A percentile compares a stretch with the other conserved stretches of the same genome.
Conservation (phyloP, 169 alveolate species). For the Plasmodium cynomolgi region DNA sequence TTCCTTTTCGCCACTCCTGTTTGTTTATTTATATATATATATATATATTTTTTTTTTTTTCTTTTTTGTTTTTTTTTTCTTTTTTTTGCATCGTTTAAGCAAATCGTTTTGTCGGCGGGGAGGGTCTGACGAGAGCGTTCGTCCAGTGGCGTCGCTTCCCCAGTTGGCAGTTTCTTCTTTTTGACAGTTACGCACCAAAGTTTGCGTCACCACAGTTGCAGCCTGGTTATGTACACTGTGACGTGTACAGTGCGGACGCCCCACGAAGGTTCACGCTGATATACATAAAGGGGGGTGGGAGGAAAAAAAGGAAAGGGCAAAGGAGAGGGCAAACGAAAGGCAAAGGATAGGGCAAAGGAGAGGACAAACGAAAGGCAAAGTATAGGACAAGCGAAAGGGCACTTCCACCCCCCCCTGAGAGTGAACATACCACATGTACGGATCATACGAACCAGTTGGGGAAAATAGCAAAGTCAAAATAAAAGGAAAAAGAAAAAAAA, state of each 20-base stretch:
- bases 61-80: background rate
- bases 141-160: background rate
- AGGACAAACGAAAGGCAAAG: too few species aligned
- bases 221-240: background rate
- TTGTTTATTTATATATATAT: background rate
- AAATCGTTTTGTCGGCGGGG: background rate
- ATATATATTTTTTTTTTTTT: background rate
- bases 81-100: background rate
- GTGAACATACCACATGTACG: too few species aligned
- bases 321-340: background rate
- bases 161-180: background rate
- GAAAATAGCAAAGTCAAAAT: too few species aligned
- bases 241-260: background rate
- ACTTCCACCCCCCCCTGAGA: too few species aligned
- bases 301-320: background rate
- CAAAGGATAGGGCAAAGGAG: background rate
- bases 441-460: too few species aligned
- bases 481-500: too few species aligned
- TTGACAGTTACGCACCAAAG: too few species aligned
- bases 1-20: background rate
- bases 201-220: too few species aligned
- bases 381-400: too few species aligned
- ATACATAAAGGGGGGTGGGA: background rate
- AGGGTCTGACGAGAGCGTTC: background rate
- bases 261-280: background rate